Base-by-base conservation (phyloP, 208 protist genomes). In the Wallacemonas sp. region DNA sequence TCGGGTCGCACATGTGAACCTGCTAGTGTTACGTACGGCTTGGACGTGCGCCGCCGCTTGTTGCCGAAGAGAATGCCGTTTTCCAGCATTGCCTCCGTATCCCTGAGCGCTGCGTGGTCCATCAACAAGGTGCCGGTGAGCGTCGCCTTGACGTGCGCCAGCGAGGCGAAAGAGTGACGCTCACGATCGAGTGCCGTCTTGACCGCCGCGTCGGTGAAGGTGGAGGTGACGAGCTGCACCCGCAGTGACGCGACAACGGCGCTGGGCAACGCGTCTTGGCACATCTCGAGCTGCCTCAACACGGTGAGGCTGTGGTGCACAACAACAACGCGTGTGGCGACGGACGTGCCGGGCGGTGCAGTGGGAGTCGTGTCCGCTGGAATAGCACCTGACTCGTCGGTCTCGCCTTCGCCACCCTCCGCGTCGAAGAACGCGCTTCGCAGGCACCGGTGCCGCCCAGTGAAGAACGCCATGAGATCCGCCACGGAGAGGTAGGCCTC, bases 121-220 rank as follows among this genome's bases (percentile, higher is more conserved):
- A 79, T 76, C 12, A 95, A 66, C n/a, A 95, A 71, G 19, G 73
- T 78, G 19, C 75, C 83, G 15, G 80, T 81, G 44, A 95, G 73
- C 48, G 77, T 86, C 6, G 87, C 83, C 45, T 93, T 95, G 3
- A 78, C 74, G 66, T 92, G 76, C 13, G 83, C 86, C 2, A 92
- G 70, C 38, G 73, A 57, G 36, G 91, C 68, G 73, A 93, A 92
- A 4, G 84, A 78, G 36, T 85, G 65, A 33, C 70, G 76, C 69
- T 94, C 89, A 29, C 71, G 66, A 33, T 61, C 59, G 27, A 87
- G 65, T n/a, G 70, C 27, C 24, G 45, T 58, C 62, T 77, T 62
- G 30, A 77, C 79, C 36, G 69, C 69, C 1, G 48, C 63, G 36
- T 83, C 71, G 1, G 73, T 60, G 9, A 85, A 54, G 29, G 74